Evolutionary conservation across 805 yeast genomes (phyloP), one percentile per base, ranked within the genome.

Genomic region (Kodamaea neixiangensis): DNA sequence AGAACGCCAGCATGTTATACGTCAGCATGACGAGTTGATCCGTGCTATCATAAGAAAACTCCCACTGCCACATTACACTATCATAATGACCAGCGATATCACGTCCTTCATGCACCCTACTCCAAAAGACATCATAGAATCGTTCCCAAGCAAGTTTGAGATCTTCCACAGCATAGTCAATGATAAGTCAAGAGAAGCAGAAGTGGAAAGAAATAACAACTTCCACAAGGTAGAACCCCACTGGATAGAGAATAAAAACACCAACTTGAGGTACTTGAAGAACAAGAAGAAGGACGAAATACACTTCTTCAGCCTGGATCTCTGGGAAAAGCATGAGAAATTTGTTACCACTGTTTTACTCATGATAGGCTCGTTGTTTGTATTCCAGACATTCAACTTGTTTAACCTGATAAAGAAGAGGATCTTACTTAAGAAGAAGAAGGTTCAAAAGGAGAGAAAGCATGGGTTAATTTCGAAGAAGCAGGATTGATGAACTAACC

Each of bases 1-100:
- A 4, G 61, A 59, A 15, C 57, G 71, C 7, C 51, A 52, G 6
- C 56, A 57, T 15, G 69, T 69, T 1, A 61, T 82, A 29, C 57
- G 63, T 11, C 61, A 68, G 22, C 71, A 77, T 44, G 84, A 80
- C 56, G 78, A 74, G 43, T 67, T 72, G 43, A 58, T 89, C 9
- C 72, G 86, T 47, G 73, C 75, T 15, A 74, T 87, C 3, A 54
- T 87, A n/a, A 78, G 87, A 34, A 82, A 80, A 49, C 65, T 87
- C 10, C 97, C 97, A 0, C 76, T 92, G 0, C 96, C 97, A 0
- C 79, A 81, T 53, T 78, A 77, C 49, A 73, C 90, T 1, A 68
- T 91, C 1, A 64, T 89, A 1, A 72, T 83, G 51, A 81, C 91
- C 4, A 62, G 71, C 13, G 57, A 59, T 39, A 51, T 51, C 10